Base-by-base conservation (phyloP, 2,329 filamentous ascomycete genomes). In the Volutella citrinella region DNA sequence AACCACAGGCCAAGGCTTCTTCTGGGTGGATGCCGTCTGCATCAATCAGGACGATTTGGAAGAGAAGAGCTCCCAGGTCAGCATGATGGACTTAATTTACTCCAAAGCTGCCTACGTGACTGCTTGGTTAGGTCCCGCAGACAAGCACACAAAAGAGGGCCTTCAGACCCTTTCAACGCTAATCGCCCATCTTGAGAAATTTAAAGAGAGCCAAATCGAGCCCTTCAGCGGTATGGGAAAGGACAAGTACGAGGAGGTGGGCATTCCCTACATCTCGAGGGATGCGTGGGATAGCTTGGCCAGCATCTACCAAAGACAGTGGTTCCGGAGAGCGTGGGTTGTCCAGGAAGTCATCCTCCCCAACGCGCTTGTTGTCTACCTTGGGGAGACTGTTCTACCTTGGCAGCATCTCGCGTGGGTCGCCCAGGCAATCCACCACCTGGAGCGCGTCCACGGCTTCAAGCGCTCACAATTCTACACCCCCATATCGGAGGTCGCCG, bases 21-120 rank as follows among this genome's bases (percentile, higher is more conserved):
- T 59, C 10, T 60, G 56, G 56, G 49, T 49, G 1, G 55, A 59
- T 19, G 54, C 56, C 1, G 42, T 57, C 3, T 59, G 56, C 35
- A 57, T 58, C 27, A 49, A 57, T 31, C 52, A 57, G 38, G 13
- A 19, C 5, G 46, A 57, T n/a, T 18, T 45, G 1, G 34, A 34
- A 0, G 55, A 59, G 32, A 54, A 56, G 31, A 49, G 48, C 30
- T 10, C 17, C 1, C 55, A 59, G 31, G 56, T 57, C 6, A 40
- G 27, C 13, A 45, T 55, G 30, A 58, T 58, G 55, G 48, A 53
- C 9, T 34, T 39, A 20, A 60, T 55, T 12, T 60, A 56, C 38
- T 45, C 40, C 8, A 27, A 28, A n/a, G 48, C 55, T 1, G 32
- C 37, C 5, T 48, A 38, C 19, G 49, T 55, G 3, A 13, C 55